These are phyloP conservation scores for Biancaea sappan DNA, from an alignment of 306 rosid genomes.

Conservation along the genomic window DNA sequence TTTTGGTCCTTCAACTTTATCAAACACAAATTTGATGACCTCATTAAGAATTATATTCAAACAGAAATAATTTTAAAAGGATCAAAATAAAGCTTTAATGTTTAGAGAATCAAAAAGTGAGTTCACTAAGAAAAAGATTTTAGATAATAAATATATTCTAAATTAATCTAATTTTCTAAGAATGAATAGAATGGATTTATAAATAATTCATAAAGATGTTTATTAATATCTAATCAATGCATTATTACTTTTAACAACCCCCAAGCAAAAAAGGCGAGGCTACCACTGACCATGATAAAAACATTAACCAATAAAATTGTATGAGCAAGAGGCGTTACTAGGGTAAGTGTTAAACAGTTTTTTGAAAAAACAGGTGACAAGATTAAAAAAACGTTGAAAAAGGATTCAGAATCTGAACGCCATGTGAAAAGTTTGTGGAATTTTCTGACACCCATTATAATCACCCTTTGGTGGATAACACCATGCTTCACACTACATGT, in stretches of 20 bases:
- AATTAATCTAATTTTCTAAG: too few species aligned
- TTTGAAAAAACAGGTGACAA: too few species aligned
- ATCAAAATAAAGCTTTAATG: too few species aligned
- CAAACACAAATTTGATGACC: too few species aligned
- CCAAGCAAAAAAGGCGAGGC: background rate
- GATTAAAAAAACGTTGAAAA: background rate
- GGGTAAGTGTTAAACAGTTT: background rate
- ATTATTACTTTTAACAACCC: background rate
- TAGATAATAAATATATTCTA: too few species aligned
- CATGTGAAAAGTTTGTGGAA: background rate
- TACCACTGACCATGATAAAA: background rate
- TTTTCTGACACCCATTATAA: background rate
- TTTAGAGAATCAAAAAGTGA: too few species aligned
- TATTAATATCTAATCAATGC: background rate
- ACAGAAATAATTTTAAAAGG: too few species aligned
- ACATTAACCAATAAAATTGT: background rate
- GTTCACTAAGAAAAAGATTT: too few species aligned
- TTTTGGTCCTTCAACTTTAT: too few species aligned
- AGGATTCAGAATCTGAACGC: background rate
- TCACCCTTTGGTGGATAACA: background rate
- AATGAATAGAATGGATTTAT: too few species aligned
- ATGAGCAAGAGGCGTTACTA: background rate
- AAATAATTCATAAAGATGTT: too few species aligned
- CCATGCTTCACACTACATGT: background rate
- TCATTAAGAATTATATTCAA: too few species aligned